These are phyloP conservation scores for Debaryomyces sp. DNA, from an alignment of 1,139 yeast genomes.

Conservation along the genomic window DNA sequence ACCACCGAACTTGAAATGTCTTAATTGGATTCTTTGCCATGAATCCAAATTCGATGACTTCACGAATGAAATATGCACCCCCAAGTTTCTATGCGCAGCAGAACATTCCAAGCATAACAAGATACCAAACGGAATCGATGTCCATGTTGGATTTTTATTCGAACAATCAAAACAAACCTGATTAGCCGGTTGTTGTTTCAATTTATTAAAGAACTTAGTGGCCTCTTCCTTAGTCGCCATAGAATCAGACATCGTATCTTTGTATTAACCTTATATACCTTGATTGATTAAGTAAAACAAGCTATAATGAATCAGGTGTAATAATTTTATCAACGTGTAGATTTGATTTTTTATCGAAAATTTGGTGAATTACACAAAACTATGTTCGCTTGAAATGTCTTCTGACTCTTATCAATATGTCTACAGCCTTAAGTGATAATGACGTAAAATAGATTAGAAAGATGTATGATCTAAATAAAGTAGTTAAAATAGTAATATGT, in stretches of 20 bases:
- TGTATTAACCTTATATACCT: background rate
- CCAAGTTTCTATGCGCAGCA: conserved; percentile 52
- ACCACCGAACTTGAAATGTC: conserved; percentile 93
- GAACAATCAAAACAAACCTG: conserved; percentile 74
- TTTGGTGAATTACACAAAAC: conserved; percentile 1
- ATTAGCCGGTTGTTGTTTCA: conserved; percentile 70
- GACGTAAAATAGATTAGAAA: background rate
- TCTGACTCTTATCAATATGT: background rate
- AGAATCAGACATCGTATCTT: conserved; percentile 43
- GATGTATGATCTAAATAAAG: background rate
- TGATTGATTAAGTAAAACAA: conserved; percentile 5
- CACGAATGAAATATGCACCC: conserved; percentile 60
- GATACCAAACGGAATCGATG: conserved; percentile 53
- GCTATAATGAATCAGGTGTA: background rate
- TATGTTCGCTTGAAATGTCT: background rate
- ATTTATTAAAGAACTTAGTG: conserved; percentile 55
- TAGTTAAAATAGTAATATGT: conserved; percentile 3
- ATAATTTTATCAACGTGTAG: conserved; percentile 3
- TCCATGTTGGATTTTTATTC: conserved; percentile 55
- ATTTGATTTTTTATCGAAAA: conserved; percentile 1
- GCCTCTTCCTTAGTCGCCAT: conserved; percentile 68
- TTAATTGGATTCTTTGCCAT: conserved; percentile 86
- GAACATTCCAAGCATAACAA: conserved; percentile 52
- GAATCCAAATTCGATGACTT: conserved; percentile 87
- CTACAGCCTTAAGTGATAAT: background rate